A percentile compares a stretch with the other conserved stretches of the same genome.
Conservation (phyloP, 1,139 yeast genomes). For the Petasospora rhodanensis region DNA sequence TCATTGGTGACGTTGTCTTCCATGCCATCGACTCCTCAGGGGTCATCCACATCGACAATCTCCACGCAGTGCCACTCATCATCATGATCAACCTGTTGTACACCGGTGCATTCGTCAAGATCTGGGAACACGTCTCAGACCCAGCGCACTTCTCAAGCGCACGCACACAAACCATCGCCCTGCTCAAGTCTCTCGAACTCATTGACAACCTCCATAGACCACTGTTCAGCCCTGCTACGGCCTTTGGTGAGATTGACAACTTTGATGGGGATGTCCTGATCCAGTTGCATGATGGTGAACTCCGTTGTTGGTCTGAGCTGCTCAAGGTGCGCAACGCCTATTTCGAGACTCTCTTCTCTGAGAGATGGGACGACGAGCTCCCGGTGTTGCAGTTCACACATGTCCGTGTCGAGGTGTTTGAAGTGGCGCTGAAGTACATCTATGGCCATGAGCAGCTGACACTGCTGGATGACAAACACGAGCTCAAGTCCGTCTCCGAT, state of each 20-base stretch:
- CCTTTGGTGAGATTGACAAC: constrained; percentile 10
- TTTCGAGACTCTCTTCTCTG: constrained; percentile 56
- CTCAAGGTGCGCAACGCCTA: constrained; percentile 55
- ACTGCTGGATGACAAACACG: constrained; percentile 38
- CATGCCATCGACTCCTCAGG: constrained; percentile 7
- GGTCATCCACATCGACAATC: constrained; percentile 8
- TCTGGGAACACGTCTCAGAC: constrained; percentile 33
- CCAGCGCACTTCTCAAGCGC: constrained; percentile 18
- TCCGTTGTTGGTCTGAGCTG: constrained; percentile 46
- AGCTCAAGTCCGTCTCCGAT: constrained; percentile 34
- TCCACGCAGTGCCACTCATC: constrained; percentile 20
- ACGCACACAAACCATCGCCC: constrained; percentile 19
- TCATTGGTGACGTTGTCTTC: constrained; percentile 16
- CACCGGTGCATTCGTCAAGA: constrained; percentile 38
- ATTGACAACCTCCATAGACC: constrained; percentile 23
- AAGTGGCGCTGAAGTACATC: constrained; percentile 48
- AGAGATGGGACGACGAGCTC: constrained; percentile 42
- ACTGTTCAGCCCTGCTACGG: constrained; percentile 4
- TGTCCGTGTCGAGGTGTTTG: constrained; percentile 42
- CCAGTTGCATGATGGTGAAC: constrained; percentile 38
- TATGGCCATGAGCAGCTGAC: constrained; percentile 48
- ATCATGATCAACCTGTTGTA: constrained; percentile 41
- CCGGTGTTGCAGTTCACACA: constrained; percentile 40
- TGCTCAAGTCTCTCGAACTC: constrained; percentile 21
- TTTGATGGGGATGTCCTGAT: constrained; percentile 30